phyloP scores from a whole-genome alignment of 768 basidiomycete genomes.

The Termitomyces sp. region DNA sequence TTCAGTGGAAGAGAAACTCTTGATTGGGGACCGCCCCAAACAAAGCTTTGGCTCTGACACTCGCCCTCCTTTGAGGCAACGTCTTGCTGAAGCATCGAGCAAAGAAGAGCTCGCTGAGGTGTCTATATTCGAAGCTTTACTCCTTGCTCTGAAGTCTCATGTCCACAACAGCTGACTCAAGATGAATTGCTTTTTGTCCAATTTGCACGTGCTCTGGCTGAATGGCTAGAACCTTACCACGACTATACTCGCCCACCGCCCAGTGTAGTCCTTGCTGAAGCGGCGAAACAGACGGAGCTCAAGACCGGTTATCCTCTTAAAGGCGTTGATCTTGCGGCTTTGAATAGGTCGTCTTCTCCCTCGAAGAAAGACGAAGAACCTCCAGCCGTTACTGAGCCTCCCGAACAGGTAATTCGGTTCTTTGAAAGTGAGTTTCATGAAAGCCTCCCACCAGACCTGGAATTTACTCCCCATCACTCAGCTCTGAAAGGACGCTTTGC shows the following conservation, averaged over 20 bases:
- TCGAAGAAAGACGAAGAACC: constrained; percentile 71
- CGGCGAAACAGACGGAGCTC: constrained; percentile 65
- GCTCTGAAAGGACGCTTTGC: constrained; percentile 56
- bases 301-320: constrained; percentile 69
- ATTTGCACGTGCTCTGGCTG: constrained; percentile 58
- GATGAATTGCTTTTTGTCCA: constrained; percentile 59
- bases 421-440: constrained; percentile 52
- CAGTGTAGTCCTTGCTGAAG: constrained; percentile 67
- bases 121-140: constrained; percentile 1
- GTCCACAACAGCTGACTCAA: constrained; percentile 49
- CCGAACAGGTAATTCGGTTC: constrained; percentile 48
- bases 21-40: constrained; percentile 79
- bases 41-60: constrained; percentile 48
- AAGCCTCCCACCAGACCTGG: background rate
- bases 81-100: constrained; percentile 45
- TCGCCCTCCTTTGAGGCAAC: constrained; percentile 52
- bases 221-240: constrained; percentile 79
- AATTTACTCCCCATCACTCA: constrained; percentile 19
- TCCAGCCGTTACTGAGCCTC: constrained; percentile 60
- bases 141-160: background rate
- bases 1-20: constrained; percentile 74
- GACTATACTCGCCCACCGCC: constrained; percentile 70
- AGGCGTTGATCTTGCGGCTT: constrained; percentile 51
- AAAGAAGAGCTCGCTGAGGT: constrained; percentile 54
- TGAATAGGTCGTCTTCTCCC: constrained; percentile 38